phyloP scores from a whole-genome alignment of 1,284 basidiomycete species.

The Athelia psychrophila region DNA sequence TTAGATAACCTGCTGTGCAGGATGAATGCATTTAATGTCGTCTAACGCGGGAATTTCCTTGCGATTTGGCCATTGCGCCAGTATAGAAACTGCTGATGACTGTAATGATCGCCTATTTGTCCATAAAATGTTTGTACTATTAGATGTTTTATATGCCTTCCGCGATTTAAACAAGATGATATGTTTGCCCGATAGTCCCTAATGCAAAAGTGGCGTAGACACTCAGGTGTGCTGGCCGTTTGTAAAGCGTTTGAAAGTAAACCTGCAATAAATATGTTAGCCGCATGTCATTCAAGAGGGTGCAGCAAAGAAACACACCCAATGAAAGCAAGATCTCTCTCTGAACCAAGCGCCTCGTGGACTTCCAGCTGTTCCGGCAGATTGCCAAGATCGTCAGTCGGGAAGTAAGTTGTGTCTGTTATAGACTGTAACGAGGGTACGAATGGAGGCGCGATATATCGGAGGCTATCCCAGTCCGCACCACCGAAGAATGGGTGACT shows the following conservation, averaged over 20 bases:
- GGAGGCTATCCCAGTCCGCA: conserved; percentile 90
- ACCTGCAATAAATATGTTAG: conserved; percentile 38
- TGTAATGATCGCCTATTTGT: too few species aligned
- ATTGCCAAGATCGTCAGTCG: conserved; percentile 91
- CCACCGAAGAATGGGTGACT: conserved; percentile 96
- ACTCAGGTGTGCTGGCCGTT: conserved; percentile 20
- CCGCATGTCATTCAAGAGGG: conserved; percentile 5
- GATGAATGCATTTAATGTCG: too few species aligned
- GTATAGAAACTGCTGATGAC: too few species aligned
- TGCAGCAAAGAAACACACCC: conserved; percentile 51
- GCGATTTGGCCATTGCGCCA: too few species aligned
- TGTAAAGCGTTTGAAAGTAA: conserved; percentile 81
- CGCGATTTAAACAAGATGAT: too few species aligned
- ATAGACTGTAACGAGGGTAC: conserved; percentile 90
- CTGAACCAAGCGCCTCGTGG: conserved; percentile 69
- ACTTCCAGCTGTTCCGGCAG: conserved; percentile 72
- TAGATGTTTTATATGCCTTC: too few species aligned
- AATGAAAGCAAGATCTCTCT: conserved; percentile 91
- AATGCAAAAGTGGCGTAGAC: too few species aligned
- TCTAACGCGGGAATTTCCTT: too few species aligned
- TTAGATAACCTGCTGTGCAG: too few species aligned
- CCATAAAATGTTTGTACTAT: too few species aligned
- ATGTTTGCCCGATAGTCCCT: too few species aligned
- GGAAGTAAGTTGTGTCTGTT: conserved; percentile 97
- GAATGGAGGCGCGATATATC: conserved; percentile 94